A percentile compares a stretch with the other conserved stretches of the same genome.
These are phyloP conservation scores for Penicillium macrosclerotiorum DNA, from an alignment of 495 filamentous ascomycete genomes.

Conservation along the genomic window DNA sequence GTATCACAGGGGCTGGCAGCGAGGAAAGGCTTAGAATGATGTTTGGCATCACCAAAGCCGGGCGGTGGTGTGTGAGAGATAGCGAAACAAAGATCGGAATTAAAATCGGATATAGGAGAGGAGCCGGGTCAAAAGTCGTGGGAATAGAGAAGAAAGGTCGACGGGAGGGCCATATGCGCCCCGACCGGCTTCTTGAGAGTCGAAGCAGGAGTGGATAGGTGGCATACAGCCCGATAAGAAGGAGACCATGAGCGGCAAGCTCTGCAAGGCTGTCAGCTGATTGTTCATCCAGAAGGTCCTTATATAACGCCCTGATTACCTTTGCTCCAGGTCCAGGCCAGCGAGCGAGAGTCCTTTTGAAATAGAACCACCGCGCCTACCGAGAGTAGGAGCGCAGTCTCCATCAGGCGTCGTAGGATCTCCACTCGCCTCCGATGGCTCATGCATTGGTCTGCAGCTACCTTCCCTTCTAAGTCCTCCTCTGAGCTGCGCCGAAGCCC, in stretches of 20 bases:
- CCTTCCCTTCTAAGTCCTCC: slow-evolving; percentile 32
- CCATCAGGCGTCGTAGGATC: slow-evolving; percentile 43
- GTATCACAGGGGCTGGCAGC: slow-evolving; percentile 70
- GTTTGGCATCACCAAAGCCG: slow-evolving; percentile 66
- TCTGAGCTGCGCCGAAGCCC: slow-evolving; percentile 40
- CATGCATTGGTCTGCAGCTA: slow-evolving; percentile 25
- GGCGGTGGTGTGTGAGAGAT: slow-evolving; percentile 60
- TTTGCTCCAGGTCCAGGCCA: slow-evolving; percentile 44
- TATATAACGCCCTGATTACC: slow-evolving; percentile 23
- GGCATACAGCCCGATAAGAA: slow-evolving; percentile 43
- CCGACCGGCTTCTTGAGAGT: slow-evolving; percentile 21
- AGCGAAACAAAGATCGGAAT: slow-evolving; percentile 77
- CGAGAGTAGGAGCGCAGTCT: slow-evolving; percentile 42
- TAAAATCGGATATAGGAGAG: slow-evolving; percentile 78
- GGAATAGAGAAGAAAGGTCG: slow-evolving; percentile 55
- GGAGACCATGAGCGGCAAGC: slow-evolving; percentile 41
- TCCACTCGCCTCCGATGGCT: slow-evolving; percentile 39
- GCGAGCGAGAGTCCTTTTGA: slow-evolving; percentile 26
- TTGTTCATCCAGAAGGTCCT: too few species aligned
- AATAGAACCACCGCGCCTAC: slow-evolving; percentile 43
- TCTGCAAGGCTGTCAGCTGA: slow-evolving; percentile 35
- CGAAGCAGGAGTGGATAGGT: slow-evolving; percentile 45
- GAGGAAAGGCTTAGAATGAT: slow-evolving; percentile 77
- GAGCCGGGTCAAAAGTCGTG: slow-evolving; percentile 81
- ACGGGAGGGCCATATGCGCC: slow-evolving; percentile 28